Conservation (phyloP, 768 basidiomycete genomes). For the Ephemerocybe angulata region DNA sequence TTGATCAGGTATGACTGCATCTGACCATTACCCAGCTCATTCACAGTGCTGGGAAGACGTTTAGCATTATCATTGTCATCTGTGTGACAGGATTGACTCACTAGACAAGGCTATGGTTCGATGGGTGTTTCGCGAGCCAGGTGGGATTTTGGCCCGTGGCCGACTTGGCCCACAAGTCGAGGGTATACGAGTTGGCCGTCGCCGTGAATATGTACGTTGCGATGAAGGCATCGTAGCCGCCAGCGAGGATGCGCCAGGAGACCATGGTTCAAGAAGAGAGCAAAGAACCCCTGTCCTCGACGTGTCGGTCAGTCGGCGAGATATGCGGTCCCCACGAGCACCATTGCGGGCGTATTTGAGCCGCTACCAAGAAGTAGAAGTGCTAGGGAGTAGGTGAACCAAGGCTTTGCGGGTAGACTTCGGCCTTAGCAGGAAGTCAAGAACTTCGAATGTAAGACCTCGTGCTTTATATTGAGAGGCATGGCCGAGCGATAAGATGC, state of each 20-base stretch:
- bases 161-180: conserved; percentile 8
- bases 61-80: background rate
- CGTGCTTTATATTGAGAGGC: background rate
- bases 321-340: background rate
- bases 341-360: background rate
- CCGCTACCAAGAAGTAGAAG: background rate
- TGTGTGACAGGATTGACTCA: background rate
- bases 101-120: conserved; percentile 12
- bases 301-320: background rate
- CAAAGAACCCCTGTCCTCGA: no score
- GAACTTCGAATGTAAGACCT: background rate
- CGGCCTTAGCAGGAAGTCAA: background rate
- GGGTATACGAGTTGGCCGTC: conserved; percentile 5
- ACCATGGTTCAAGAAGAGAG: conserved; percentile 6
- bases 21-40: conserved; percentile 43
- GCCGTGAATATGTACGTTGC: conserved; percentile 14
- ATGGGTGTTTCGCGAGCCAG: conserved; percentile 11
- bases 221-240: conserved; percentile 13
- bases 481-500: conserved; percentile 6
- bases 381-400: background rate
- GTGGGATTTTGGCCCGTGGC: conserved; percentile 14
- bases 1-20: conserved; percentile 28
- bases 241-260: conserved; percentile 14
- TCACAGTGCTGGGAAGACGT: conserved; percentile 1
- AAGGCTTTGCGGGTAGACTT: background rate